Evolutionary conservation across 2,329 filamentous ascomycete genomes (phyloP).

Genomic region (Chaetomiaceae sp.): DNA sequence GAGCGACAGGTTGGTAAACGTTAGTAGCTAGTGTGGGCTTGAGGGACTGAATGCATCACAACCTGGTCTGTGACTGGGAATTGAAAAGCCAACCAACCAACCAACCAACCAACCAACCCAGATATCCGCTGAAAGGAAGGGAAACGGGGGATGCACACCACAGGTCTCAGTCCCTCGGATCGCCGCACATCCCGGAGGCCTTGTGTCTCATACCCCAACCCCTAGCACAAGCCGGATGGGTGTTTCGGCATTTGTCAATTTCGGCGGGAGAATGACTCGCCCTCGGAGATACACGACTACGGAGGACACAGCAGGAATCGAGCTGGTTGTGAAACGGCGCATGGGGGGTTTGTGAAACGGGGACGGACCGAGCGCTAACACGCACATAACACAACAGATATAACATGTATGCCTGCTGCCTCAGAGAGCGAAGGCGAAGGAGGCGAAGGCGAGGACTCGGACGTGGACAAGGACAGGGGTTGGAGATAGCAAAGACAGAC

Average conservation of each 20-base stretch:
- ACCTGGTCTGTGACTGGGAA: constrained; percentile 12
- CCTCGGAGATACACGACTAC: background rate
- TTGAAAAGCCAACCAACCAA: background rate
- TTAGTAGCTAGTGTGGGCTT: background rate
- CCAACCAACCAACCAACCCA: too few relatives aligned
- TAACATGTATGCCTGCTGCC: too few relatives aligned
- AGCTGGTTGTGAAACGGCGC: background rate
- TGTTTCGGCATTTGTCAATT: constrained; percentile 4
- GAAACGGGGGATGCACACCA: too few relatives aligned
- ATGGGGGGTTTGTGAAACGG: constrained; percentile 3
- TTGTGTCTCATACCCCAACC: background rate
- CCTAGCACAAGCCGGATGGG: background rate
- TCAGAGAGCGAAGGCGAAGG: too few relatives aligned
- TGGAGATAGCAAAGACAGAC: too few relatives aligned
- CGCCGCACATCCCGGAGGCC: background rate
- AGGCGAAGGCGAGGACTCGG: too few relatives aligned
- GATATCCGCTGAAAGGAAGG: too few relatives aligned
- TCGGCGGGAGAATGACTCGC: background rate
- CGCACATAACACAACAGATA: too few relatives aligned
- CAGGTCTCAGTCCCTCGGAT: too few relatives aligned
- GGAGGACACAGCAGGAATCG: background rate
- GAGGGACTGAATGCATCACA: background rate
- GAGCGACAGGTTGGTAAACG: background rate
- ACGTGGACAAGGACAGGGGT: too few relatives aligned
- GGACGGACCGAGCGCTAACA: background rate